Evolutionary conservation across 108 stramenopile genomes (phyloP).

Genomic region (Bacterosira constricta): DNA sequence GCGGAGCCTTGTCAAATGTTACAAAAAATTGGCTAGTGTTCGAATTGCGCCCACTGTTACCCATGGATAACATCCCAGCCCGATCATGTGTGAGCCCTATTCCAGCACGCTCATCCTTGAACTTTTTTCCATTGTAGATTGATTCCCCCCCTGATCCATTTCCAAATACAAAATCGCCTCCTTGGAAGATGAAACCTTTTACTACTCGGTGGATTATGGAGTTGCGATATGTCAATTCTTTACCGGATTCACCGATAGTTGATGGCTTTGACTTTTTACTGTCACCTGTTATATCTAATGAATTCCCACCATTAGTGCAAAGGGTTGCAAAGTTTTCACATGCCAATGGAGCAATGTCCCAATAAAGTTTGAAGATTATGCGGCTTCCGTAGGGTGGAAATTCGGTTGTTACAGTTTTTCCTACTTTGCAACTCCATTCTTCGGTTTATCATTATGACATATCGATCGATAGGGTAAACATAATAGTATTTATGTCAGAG

Average conservation of each 20-base stretch:
- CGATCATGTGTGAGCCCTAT: conserved; percentile 80
- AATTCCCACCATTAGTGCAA: conserved; percentile 65
- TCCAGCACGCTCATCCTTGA: conserved; percentile 93
- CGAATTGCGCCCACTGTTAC: conserved; percentile 93
- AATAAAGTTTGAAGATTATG: conserved; percentile 72
- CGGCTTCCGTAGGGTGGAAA: conserved; percentile 50
- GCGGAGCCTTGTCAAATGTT: conserved; percentile 72
- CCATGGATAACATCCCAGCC: conserved; percentile 88
- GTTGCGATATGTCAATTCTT: conserved; percentile 75
- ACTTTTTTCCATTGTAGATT: conserved; percentile 88
- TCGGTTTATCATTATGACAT: no score
- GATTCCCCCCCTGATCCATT: conserved; percentile 97
- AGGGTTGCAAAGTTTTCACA: conserved; percentile 89
- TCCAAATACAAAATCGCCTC: conserved; percentile 95
- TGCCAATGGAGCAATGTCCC: conserved; percentile 85
- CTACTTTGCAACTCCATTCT: conserved; percentile 40
- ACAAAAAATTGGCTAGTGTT: conserved; percentile 95
- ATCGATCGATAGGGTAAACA: no score
- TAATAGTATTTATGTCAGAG: not conserved
- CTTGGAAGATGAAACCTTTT: conserved; percentile 87
- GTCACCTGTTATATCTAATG: conserved; percentile 19
- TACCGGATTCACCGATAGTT: conserved; percentile 82
- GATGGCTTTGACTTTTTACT: conserved; percentile 49
- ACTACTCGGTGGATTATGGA: conserved; percentile 83
- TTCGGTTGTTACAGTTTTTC: conserved; percentile 21